Conservation (phyloP, 164 flowering plant species). For the Vitis labrusca region DNA sequence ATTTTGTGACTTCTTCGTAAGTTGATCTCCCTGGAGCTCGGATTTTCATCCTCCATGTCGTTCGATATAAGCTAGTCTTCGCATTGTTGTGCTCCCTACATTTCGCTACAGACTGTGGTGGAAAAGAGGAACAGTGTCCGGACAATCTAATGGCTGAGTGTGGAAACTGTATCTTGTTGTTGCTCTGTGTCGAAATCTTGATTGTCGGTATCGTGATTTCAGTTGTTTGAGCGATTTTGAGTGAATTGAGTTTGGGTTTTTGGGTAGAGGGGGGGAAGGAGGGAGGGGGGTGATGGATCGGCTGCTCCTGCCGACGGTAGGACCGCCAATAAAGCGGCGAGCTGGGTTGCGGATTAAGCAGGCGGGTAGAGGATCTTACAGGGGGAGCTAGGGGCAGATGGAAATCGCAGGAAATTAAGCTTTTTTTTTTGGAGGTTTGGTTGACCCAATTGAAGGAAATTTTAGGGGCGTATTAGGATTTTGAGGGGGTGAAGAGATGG, state of each 20-base stretch:
- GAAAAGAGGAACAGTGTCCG: too few relatives aligned
- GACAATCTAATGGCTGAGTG: background rate
- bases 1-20: background rate
- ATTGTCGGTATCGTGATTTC: too few relatives aligned
- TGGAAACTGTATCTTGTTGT: background rate
- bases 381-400: slow-evolving; percentile 26
- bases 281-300: slow-evolving; percentile 49
- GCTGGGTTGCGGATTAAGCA: slow-evolving; percentile 88
- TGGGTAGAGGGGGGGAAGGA: slow-evolving; percentile 12
- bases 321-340: slow-evolving; percentile 78
- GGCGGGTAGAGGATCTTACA: slow-evolving; percentile 90
- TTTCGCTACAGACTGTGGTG: too few relatives aligned
- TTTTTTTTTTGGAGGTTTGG: slow-evolving; percentile 10
- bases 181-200: slow-evolving; percentile 1
- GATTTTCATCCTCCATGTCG: slow-evolving; percentile 36
- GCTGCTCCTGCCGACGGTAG: slow-evolving; percentile 56
- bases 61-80: slow-evolving; percentile 47
- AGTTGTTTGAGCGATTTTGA: background rate
- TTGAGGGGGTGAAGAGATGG: slow-evolving; percentile 36
- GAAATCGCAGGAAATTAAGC: slow-evolving; percentile 3
- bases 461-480: slow-evolving; percentile 3
- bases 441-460: slow-evolving; percentile 8
- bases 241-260: slow-evolving; percentile 13
- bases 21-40: background rate
- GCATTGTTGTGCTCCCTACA: background rate